A percentile compares a stretch with the other conserved stretches of the same genome.
phyloP scores from a whole-genome alignment of 768 basidiomycete genomes.

The Podaxis pistillaris region DNA sequence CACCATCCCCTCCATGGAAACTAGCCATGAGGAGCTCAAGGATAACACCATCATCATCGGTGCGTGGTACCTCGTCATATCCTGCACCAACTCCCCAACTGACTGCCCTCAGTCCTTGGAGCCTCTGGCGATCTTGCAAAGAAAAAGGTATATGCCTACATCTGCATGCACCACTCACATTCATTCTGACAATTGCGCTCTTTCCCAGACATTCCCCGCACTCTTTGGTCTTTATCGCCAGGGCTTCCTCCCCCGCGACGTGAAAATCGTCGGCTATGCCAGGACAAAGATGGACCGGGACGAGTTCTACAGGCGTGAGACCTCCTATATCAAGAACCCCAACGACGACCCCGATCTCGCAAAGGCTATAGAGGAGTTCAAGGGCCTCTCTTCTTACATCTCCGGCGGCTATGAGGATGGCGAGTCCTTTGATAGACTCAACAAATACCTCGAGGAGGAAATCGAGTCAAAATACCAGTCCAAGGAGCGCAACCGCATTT shows the following conservation, averaged over 20 bases:
- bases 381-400: conserved; percentile 75
- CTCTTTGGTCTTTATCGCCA: conserved; percentile 86
- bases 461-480: conserved; percentile 72
- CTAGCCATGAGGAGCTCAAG: conserved; percentile 64
- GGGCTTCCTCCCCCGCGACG: conserved; percentile 76
- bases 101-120: conserved; percentile 66
- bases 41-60: conserved; percentile 91
- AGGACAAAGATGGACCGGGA: conserved; percentile 88
- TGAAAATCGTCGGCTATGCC: conserved; percentile 95
- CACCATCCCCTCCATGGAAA: conserved; percentile 89
- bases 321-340: conserved; percentile 81
- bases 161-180: background rate
- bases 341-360: conserved; percentile 59
- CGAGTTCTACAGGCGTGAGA: conserved; percentile 84
- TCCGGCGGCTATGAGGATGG: conserved; percentile 88
- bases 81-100: background rate
- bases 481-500: conserved; percentile 76
- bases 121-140: conserved; percentile 98
- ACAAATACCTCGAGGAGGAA: conserved; percentile 68
- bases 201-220: conserved; percentile 84
- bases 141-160: conserved; percentile 73
- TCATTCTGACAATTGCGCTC: conserved; percentile 10
- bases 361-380: conserved; percentile 79
- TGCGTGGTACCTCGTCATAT: conserved; percentile 32
- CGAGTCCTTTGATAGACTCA: conserved; percentile 73